phyloP scores from a whole-genome alignment of 352 stramenopile species.

The Aphanomyces stellatus region DNA sequence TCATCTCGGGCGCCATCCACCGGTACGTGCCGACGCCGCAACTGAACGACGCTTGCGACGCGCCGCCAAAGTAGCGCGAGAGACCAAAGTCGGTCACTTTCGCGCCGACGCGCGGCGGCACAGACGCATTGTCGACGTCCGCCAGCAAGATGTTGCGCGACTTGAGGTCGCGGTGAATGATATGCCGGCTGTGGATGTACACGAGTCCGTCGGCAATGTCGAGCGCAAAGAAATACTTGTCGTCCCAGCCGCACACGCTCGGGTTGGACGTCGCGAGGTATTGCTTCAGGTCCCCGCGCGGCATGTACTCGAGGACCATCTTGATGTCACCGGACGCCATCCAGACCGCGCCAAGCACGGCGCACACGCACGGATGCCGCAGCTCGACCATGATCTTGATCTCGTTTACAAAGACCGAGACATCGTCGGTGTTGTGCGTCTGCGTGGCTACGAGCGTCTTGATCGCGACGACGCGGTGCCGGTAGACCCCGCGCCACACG shows the following conservation, averaged over 20 bases:
- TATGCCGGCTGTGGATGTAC: constrained; percentile 59
- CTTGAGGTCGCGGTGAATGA: constrained; percentile 63
- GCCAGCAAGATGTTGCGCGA: constrained; percentile 65
- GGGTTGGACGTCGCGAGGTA: constrained; percentile 30
- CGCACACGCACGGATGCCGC: constrained; percentile 57
- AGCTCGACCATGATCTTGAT: constrained; percentile 52
- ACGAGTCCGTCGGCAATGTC: constrained; percentile 66
- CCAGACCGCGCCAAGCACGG: constrained; percentile 60
- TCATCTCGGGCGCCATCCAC: constrained; percentile 48
- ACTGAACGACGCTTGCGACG: constrained; percentile 42
- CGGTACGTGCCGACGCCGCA: constrained; percentile 41
- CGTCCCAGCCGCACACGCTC: constrained; percentile 38
- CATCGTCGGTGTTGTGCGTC: constrained; percentile 38
- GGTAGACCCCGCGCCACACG: constrained; percentile 44
- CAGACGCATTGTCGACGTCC: constrained; percentile 23
- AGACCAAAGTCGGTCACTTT: constrained; percentile 72
- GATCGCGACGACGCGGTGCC: constrained; percentile 38
- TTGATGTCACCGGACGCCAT: constrained; percentile 51
- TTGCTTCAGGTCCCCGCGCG: constrained; percentile 49
- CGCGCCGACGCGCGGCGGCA: constrained; percentile 27
- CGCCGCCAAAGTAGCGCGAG: constrained; percentile 40
- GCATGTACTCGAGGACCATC: constrained; percentile 56
- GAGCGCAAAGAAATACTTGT: constrained; percentile 67
- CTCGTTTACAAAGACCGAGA: constrained; percentile 44
- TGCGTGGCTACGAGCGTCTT: constrained; percentile 27